phyloP scores from a whole-genome alignment of 2,329 filamentous ascomycete genomes.

The Colletotrichum sp. region DNA sequence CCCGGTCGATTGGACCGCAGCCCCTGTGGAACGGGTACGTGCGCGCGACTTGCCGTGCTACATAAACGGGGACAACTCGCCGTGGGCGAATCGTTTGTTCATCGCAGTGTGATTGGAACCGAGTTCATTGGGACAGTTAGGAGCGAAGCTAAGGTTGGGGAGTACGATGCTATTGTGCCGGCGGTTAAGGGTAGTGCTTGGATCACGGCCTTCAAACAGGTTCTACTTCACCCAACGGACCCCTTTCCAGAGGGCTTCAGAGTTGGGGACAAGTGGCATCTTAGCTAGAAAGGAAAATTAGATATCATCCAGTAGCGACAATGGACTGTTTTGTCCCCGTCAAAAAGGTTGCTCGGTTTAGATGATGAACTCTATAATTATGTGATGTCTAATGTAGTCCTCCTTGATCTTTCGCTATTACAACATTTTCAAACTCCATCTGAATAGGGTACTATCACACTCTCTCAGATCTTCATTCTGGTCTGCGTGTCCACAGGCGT shows the following conservation, averaged over 20 bases:
- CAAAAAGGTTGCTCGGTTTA: accelerated
- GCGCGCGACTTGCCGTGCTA: slow-evolving; percentile 46
- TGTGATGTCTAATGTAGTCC: not conserved
- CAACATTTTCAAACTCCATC: accelerated
- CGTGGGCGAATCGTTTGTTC: slow-evolving; percentile 41
- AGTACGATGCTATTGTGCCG: slow-evolving; percentile 44
- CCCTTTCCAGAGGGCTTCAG: slow-evolving; percentile 43
- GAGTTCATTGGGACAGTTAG: slow-evolving; percentile 44
- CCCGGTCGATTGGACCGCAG: slow-evolving; percentile 51
- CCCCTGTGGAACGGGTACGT: slow-evolving; percentile 51
- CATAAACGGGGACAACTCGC: slow-evolving; percentile 43
- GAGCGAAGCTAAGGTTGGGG: slow-evolving; percentile 39
- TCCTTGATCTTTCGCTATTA: not conserved
- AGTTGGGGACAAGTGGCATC: not conserved
- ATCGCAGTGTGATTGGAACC: slow-evolving; percentile 29
- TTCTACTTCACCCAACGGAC: slow-evolving; percentile 47
- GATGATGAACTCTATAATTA: not conserved
- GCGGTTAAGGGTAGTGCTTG: slow-evolving; percentile 47
- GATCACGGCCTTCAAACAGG: slow-evolving; percentile 50
- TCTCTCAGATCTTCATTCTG: not conserved
- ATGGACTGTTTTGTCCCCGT: accelerated
- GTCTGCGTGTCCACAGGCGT: not conserved
- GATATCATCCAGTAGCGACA: accelerated
- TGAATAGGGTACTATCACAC: accelerated
- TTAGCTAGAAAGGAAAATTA: not conserved